Percentiles rank a stretch among this genome's conserved stretches.
Evolutionary conservation across 225 moss, liverwort and hornwort genomes (phyloP).

Genomic region (Straminergon stramineum): DNA sequence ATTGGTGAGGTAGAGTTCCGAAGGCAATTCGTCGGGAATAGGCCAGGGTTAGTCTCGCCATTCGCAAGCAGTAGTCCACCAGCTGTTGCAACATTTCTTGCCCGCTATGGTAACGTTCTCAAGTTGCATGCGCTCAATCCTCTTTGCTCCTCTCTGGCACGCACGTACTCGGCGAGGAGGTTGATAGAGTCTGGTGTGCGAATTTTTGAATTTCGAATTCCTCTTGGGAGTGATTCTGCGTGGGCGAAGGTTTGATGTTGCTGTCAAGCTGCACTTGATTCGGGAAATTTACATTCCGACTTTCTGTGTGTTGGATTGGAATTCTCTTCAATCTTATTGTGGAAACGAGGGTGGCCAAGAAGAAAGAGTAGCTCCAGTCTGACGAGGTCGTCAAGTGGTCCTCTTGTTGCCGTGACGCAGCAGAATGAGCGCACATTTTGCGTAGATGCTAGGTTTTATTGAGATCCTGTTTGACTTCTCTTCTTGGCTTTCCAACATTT

Average conservation of each 20-base stretch:
- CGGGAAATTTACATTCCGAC: not conserved
- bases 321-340: not conserved
- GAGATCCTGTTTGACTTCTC: not conserved
- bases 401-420: not conserved
- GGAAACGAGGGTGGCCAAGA: not conserved
- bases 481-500: not conserved
- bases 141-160: not conserved
- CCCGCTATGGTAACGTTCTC: conserved; percentile 24
- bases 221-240: not conserved
- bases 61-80: not conserved
- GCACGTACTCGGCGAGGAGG: not conserved
- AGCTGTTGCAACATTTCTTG: not conserved
- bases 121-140: not conserved
- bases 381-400: not conserved
- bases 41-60: conserved; percentile 2
- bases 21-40: not conserved
- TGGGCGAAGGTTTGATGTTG: not conserved
- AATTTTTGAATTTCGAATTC: not conserved
- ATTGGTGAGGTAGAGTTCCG: conserved; percentile 8
- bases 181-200: not conserved
- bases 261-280: not conserved
- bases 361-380: not conserved
- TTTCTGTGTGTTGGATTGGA: not conserved
- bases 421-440: not conserved
- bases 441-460: not conserved